Conservation (phyloP, 2,329 filamentous ascomycete genomes). For the Colletotrichum sp. region DNA sequence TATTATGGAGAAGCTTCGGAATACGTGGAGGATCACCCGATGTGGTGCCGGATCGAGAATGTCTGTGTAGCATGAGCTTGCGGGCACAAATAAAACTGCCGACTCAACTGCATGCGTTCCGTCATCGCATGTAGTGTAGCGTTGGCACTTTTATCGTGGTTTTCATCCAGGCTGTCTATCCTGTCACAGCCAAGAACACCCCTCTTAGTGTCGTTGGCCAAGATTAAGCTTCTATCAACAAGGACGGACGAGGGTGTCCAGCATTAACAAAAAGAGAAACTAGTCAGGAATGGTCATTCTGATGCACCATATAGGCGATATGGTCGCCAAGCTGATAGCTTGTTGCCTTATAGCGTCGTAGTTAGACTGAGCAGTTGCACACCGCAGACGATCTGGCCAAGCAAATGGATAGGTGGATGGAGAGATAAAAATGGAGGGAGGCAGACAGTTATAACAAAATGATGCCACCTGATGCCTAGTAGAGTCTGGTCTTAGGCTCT, state of each 20-base stretch:
- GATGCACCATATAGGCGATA: neutral
- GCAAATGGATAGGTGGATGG: neutral
- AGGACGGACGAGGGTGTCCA: neutral
- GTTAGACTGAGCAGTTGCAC: too few relatives aligned
- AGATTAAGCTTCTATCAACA: accelerated
- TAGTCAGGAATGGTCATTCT: neutral
- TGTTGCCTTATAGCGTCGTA: too few relatives aligned
- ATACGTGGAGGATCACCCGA: neutral
- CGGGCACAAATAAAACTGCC: neutral
- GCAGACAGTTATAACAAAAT: neutral
- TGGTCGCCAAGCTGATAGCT: too few relatives aligned
- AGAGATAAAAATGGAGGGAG: accelerated
- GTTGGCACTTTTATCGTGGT: neutral
- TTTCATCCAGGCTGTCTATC: neutral
- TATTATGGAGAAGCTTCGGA: neutral
- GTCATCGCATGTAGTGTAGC: neutral
- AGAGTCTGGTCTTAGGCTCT: neutral
- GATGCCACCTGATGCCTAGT: neutral
- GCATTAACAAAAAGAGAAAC: neutral
- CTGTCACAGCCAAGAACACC: neutral
- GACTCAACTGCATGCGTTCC: neutral
- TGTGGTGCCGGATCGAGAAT: neutral
- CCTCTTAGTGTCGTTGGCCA: neutral
- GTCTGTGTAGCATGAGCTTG: neutral
- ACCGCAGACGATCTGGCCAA: too few relatives aligned